Evolutionary conservation across 208 protist genomes (phyloP).

Genomic region (Hexamita inflata): DNA sequence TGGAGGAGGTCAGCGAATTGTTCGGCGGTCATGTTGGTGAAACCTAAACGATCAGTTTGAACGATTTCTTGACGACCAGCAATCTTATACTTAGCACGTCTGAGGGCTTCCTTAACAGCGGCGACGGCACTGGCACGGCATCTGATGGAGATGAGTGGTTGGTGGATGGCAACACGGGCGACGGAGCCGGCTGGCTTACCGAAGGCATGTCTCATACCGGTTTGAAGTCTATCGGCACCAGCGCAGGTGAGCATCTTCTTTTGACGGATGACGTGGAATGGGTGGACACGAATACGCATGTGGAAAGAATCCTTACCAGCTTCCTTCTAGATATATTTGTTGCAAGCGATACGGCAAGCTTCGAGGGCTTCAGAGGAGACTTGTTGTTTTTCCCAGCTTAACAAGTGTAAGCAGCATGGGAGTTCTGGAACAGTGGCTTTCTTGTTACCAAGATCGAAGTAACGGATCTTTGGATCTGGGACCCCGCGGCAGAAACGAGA

Average conservation of each 20-base stretch:
- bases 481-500: conserved; percentile 94
- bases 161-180: conserved; percentile 85
- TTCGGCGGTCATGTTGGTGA: conserved; percentile 60
- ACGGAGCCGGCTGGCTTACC: conserved; percentile 83
- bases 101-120: conserved; percentile 61
- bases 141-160: conserved; percentile 87
- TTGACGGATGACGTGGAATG: conserved; percentile 95
- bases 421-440: conserved; percentile 79
- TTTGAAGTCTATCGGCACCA: conserved; percentile 93
- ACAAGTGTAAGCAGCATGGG: conserved; percentile 82
- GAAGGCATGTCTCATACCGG: conserved; percentile 87
- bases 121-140: conserved; percentile 53
- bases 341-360: conserved; percentile 90
- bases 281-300: conserved; percentile 89
- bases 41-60: conserved; percentile 69
- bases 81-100: conserved; percentile 74
- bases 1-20: conserved; percentile 52
- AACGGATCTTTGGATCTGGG: conserved; percentile 60
- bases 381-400: conserved; percentile 93
- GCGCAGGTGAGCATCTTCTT: conserved; percentile 99
- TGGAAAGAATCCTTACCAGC: conserved; percentile 92
- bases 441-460: conserved; percentile 91
- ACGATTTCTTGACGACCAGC: conserved; percentile 68
- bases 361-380: conserved; percentile 91
- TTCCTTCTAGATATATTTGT: conserved; percentile 95